These are phyloP conservation scores for Fabrea salina DNA, from an alignment of 169 alveolate species.

Conservation along the genomic window DNA sequence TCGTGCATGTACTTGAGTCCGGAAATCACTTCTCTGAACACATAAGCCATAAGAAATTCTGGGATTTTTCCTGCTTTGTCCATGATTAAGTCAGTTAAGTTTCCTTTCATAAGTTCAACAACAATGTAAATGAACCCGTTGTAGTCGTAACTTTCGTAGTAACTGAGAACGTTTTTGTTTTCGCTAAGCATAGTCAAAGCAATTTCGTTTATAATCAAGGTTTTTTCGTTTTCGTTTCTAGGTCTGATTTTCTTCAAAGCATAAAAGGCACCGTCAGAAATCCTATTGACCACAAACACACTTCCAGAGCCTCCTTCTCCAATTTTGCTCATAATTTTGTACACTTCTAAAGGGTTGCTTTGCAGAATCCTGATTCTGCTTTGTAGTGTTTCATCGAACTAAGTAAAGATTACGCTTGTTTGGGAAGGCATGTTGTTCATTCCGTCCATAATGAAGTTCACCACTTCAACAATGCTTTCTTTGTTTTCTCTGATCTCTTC, in stretches of 20 bases:
- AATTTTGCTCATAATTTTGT: neutral
- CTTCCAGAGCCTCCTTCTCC: constrained; percentile 22
- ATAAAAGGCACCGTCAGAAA: neutral
- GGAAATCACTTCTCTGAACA: neutral
- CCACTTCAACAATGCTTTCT: neutral
- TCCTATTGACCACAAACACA: neutral
- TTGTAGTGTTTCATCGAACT: neutral
- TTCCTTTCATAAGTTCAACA: neutral
- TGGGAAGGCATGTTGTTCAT: neutral
- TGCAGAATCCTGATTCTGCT: neutral
- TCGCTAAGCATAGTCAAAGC: neutral
- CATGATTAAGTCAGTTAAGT: neutral
- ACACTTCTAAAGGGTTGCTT: constrained; percentile 10
- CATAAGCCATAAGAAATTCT: constrained; percentile 11
- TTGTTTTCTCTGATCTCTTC: constrained; percentile 9
- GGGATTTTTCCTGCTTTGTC: constrained; percentile 5
- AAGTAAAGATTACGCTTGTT: neutral
- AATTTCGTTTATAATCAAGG: constrained; percentile 12
- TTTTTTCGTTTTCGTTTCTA: neutral
- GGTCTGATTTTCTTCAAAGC: constrained; percentile 16
- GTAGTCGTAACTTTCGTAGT: constrained; percentile 9
- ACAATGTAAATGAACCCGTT: neutral
- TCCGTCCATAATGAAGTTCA: neutral
- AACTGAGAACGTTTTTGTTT: neutral
- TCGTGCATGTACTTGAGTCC: neutral